Evolutionary conservation across 2,329 filamentous ascomycete species (phyloP).

Genomic region (Fusarium avenaceum): DNA sequence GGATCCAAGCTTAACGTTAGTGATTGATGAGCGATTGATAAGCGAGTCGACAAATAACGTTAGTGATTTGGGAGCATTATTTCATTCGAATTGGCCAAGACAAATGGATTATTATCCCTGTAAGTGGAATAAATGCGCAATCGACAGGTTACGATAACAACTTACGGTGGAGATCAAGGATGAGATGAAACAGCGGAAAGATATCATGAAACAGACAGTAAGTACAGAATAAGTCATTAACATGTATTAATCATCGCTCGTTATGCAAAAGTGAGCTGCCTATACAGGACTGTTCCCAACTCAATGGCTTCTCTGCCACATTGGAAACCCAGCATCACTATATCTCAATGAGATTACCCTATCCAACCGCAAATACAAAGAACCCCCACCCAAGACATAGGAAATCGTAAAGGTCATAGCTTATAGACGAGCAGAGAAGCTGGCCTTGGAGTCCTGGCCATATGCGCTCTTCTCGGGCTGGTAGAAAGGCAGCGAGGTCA

Average conservation of each 20-base stretch:
- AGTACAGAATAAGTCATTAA: constrained; percentile 13
- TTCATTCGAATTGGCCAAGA: no score
- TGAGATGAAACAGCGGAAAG: no score
- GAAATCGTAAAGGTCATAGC: constrained; percentile 21
- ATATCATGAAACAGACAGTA: no score
- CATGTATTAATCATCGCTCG: constrained; percentile 30
- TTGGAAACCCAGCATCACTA: constrained; percentile 10
- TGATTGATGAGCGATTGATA: neutral
- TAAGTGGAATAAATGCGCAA: no score
- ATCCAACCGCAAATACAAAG: neutral
- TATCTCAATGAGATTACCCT: neutral
- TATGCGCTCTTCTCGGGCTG: constrained; percentile 38
- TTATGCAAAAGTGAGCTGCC: constrained; percentile 34
- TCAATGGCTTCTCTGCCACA: constrained; percentile 5
- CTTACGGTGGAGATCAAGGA: no score
- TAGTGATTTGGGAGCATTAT: neutral
- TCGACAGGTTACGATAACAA: no score
- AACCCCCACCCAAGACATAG: neutral
- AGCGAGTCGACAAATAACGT: neutral
- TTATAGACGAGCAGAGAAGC: constrained; percentile 35
- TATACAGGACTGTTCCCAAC: constrained; percentile 10
- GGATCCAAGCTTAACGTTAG: rapidly evolving
- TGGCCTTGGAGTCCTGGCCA: constrained; percentile 14
- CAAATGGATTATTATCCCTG: constrained; percentile 11
- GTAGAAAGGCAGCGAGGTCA: constrained; percentile 61